Evolutionary conservation across 805 yeast species (phyloP).

Genomic region (Saturnispora saitoi): DNA sequence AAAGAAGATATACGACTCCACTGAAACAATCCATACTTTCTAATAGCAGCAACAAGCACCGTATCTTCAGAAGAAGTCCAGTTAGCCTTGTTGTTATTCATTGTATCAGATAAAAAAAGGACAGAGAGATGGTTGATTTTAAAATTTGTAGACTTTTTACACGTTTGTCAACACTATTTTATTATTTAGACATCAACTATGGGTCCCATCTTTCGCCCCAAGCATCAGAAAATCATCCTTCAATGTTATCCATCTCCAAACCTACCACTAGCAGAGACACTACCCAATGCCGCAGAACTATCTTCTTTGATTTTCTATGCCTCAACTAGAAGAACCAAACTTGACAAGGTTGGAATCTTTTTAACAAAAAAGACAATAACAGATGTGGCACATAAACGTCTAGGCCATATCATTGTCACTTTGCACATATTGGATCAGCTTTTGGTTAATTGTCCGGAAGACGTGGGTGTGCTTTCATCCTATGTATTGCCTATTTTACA

Average conservation of each 20-base stretch:
- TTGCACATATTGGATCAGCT: conserved; percentile 60
- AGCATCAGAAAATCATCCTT: conserved; percentile 81
- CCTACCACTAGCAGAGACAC: conserved; percentile 51
- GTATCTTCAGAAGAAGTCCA: conserved; percentile 88
- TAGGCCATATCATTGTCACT: conserved; percentile 82
- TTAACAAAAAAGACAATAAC: conserved; percentile 49
- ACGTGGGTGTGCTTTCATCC: conserved; percentile 72
- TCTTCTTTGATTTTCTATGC: conserved; percentile 85
- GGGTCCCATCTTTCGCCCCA: conserved; percentile 36
- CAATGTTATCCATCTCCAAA: conserved; percentile 92
- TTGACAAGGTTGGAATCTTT: conserved; percentile 76
- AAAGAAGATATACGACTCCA: conserved; percentile 92
- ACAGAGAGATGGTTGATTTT: not conserved
- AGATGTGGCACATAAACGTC: conserved; percentile 53
- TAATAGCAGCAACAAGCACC: conserved; percentile 79
- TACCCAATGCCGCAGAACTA: conserved; percentile 87
- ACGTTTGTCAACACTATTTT: not conserved
- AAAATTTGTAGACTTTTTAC: too few species aligned
- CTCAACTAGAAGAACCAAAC: conserved; percentile 77
- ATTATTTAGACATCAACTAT: not conserved
- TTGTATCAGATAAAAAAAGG: not conserved
- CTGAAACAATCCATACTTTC: conserved; percentile 88
- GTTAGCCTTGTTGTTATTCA: conserved; percentile 22
- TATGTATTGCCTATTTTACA: conserved; percentile 55
- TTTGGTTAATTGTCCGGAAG: conserved; percentile 69